phyloP scores from a whole-genome alignment of 2,329 filamentous ascomycete genomes.

The Monosporascus ibericus region DNA sequence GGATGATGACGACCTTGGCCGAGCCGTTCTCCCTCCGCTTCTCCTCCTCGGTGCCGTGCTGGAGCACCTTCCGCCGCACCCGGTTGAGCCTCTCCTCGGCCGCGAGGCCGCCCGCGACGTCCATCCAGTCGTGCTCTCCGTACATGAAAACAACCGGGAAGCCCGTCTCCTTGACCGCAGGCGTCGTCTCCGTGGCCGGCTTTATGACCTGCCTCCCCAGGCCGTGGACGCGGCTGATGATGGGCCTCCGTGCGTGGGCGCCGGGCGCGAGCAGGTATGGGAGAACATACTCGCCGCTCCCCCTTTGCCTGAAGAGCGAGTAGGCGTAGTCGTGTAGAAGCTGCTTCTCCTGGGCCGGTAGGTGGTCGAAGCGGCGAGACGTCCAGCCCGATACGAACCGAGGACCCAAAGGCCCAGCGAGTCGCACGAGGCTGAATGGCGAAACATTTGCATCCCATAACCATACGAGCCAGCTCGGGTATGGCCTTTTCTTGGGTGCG shows the following conservation, averaged over 20 bases:
- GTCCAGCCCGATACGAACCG: slow-evolving; percentile 94
- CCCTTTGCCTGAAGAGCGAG: slow-evolving; percentile 84
- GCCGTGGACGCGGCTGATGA: slow-evolving; percentile 80
- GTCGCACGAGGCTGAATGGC: slow-evolving; percentile 84
- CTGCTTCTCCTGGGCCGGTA: slow-evolving; percentile 72
- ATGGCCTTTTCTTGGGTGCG: slow-evolving; percentile 42
- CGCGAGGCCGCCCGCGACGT: slow-evolving; percentile 76
- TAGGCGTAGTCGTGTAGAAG: slow-evolving; percentile 92
- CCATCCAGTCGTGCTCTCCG: slow-evolving; percentile 99
- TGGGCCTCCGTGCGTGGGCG: slow-evolving; percentile 79
- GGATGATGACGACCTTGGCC: slow-evolving; percentile 75
- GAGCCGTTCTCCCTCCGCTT: slow-evolving; percentile 67
- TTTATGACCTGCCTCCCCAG: slow-evolving; percentile 67
- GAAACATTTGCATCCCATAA: slow-evolving; percentile 97
- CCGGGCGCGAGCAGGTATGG: slow-evolving; percentile 90
- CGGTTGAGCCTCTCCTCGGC: slow-evolving; percentile 73
- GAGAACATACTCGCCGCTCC: slow-evolving; percentile 89
- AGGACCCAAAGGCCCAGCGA: slow-evolving; percentile 83
- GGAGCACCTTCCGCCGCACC: slow-evolving; percentile 54
- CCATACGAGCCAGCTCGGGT: slow-evolving; percentile 84
- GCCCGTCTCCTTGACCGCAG: slow-evolving; percentile 50
- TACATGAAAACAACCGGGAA: slow-evolving; percentile 91
- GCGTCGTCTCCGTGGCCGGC: slow-evolving; percentile 23
- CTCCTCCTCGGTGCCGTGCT: slow-evolving; percentile 60
- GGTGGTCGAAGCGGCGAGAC: slow-evolving; percentile 81